phyloP scores from a whole-genome alignment of 2,329 filamentous ascomycete genomes.

The Neonectria faginata region DNA sequence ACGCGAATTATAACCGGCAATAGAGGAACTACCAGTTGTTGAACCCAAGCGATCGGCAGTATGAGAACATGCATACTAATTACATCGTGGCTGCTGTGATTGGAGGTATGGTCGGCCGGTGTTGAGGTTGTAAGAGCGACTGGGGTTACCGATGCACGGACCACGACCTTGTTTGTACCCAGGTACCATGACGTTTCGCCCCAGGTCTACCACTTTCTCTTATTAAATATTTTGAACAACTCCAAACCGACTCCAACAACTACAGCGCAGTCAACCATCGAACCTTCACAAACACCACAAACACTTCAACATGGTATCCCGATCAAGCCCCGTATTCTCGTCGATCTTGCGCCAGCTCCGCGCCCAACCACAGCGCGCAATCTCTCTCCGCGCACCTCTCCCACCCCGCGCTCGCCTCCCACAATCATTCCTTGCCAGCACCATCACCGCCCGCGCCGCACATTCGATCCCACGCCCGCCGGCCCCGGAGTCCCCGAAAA shows the following conservation, averaged over 20 bases:
- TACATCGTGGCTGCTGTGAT: background rate
- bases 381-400: conserved; percentile 27
- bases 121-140: background rate
- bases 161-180: background rate
- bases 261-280: background rate
- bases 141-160: conserved; percentile 4
- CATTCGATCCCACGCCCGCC: conserved; percentile 54
- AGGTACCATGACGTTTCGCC: conserved; percentile 23
- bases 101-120: no score
- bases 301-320: conserved; percentile 46
- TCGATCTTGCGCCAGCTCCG: conserved; percentile 37
- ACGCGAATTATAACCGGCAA: background rate
- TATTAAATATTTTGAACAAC: conserved; percentile 35
- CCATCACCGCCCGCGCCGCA: conserved; percentile 44
- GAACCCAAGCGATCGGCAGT: background rate
- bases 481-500: background rate
- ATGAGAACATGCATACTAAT: background rate
- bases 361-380: conserved; percentile 30
- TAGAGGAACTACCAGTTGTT: no score
- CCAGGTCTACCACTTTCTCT: conserved; percentile 12
- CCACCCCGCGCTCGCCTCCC: conserved; percentile 25
- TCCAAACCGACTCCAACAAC: conserved; percentile 17
- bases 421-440: conserved; percentile 31
- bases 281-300: conserved; percentile 6
- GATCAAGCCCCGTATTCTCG: conserved; percentile 35